Evolutionary conservation across 148 eudicot genomes (phyloP).

Genomic region (Persicaria maculosa): DNA sequence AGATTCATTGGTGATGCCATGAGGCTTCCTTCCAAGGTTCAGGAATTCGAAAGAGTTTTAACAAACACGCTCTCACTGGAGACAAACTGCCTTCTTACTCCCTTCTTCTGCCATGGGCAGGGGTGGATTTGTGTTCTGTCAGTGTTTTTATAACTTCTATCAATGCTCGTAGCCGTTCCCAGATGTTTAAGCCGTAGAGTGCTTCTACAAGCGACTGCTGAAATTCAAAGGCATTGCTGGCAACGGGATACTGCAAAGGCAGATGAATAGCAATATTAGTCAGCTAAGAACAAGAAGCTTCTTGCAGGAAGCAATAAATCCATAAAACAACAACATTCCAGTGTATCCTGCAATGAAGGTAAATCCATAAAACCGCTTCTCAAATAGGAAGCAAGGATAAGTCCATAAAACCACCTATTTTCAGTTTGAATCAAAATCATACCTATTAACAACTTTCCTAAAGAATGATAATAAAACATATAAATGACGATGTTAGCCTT

Average conservation of each 20-base stretch:
- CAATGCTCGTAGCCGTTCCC: slow-evolving; percentile 89
- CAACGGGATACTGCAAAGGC: slow-evolving; percentile 71
- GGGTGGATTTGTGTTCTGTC: slow-evolving; percentile 45
- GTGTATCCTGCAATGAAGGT: too few species aligned
- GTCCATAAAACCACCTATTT: too few species aligned
- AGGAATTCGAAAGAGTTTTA: not conserved
- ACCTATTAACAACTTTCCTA: too few species aligned
- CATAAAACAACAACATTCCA: too few species aligned
- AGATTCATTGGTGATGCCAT: not conserved
- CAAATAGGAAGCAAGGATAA: too few species aligned
- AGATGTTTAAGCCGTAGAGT: slow-evolving; percentile 68
- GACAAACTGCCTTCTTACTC: slow-evolving; percentile 24
- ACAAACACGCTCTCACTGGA: not conserved
- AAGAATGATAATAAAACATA: too few species aligned
- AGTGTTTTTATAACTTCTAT: slow-evolving; percentile 62
- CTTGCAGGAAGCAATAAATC: too few species aligned
- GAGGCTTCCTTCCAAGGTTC: not conserved
- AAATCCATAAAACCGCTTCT: too few species aligned
- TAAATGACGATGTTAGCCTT: not conserved
- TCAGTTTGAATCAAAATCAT: too few species aligned
- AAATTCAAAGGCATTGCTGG: slow-evolving; percentile 75
- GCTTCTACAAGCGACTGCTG: slow-evolving; percentile 88
- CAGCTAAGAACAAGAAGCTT: too few species aligned
- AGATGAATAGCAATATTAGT: not conserved
- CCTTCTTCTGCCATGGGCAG: slow-evolving; percentile 31